Percentiles rank a stretch among this genome's conserved stretches.
phyloP scores from a whole-genome alignment of 768 basidiomycete species.

The Tylopilus vinaceipallidus region DNA sequence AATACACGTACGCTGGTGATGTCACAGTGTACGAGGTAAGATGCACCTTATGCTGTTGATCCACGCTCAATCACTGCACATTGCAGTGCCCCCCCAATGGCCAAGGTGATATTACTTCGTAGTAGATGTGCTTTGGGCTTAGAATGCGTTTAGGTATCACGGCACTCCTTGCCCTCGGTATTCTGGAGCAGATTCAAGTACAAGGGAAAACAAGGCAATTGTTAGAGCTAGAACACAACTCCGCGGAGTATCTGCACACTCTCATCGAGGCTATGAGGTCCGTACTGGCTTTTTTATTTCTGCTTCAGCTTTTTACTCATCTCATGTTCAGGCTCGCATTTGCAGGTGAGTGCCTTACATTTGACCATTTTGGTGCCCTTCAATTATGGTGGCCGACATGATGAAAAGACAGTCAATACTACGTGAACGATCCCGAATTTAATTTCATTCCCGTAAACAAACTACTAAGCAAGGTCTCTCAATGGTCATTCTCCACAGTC shows the following conservation, averaged over 20 bases:
- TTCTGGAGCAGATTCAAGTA: constrained; percentile 82
- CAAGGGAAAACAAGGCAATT: constrained; percentile 68
- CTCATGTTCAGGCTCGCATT: constrained; percentile 55
- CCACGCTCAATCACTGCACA: background rate
- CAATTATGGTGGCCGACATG: background rate
- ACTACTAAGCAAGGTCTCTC: constrained; percentile 74
- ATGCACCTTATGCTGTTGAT: background rate
- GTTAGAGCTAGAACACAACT: constrained; percentile 85
- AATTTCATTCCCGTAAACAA: constrained; percentile 75
- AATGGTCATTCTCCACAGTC: background rate
- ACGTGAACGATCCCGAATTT: constrained; percentile 88
- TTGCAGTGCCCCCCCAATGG: constrained; percentile 91
- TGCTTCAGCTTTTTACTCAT: constrained; percentile 1
- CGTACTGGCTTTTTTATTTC: constrained; percentile 19
- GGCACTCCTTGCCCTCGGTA: constrained; percentile 88
- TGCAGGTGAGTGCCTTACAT: constrained; percentile 51
- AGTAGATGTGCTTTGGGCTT: background rate
- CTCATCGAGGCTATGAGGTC: constrained; percentile 84
- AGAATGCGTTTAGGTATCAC: constrained; percentile 60
- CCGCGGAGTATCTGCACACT: constrained; percentile 82
- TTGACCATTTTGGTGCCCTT: background rate
- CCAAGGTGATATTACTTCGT: constrained; percentile 56
- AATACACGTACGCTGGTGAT: constrained; percentile 81
- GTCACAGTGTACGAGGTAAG: constrained; percentile 89
- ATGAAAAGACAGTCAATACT: constrained; percentile 73